Evolutionary conservation across 768 basidiomycete species (phyloP).

Genomic region (Leccinellum rugosiceps): DNA sequence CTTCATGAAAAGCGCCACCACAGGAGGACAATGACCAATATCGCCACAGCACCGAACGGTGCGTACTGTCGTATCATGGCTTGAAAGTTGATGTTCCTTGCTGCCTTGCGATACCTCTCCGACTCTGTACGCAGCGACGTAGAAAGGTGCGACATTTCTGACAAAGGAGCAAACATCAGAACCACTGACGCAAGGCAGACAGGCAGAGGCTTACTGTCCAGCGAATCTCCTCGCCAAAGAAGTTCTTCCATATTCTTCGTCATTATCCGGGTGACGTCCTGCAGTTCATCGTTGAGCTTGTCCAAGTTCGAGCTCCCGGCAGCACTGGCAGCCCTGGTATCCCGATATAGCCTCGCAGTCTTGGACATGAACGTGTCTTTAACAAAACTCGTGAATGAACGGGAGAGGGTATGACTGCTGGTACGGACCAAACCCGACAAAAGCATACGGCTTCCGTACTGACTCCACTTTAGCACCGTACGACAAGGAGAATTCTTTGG

Average conservation of each 20-base stretch:
- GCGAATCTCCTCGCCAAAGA: slow-evolving; percentile 94
- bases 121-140: slow-evolving; percentile 93
- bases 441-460: slow-evolving; percentile 96
- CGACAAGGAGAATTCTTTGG: slow-evolving; percentile 90
- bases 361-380: slow-evolving; percentile 98
- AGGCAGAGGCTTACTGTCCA: slow-evolving; percentile 71
- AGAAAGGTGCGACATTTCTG: slow-evolving; percentile 97
- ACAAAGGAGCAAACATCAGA: slow-evolving; percentile 2
- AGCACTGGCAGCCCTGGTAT: slow-evolving; percentile 82
- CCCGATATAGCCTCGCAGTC: slow-evolving; percentile 91
- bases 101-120: slow-evolving; percentile 95
- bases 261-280: slow-evolving; percentile 99
- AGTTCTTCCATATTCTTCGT: slow-evolving; percentile 99
- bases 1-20: slow-evolving; percentile 75
- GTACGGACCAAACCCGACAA: slow-evolving; percentile 89
- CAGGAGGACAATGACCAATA: slow-evolving; percentile 74
- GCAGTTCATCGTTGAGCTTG: slow-evolving; percentile 90
- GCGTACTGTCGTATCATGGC: slow-evolving; percentile 96
- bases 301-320: slow-evolving; percentile 68
- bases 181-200: not conserved
- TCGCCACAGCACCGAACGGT: slow-evolving; percentile 76
- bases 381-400: slow-evolving; percentile 1
- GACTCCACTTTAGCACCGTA: slow-evolving; percentile 93
- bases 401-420: not conserved
- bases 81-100: slow-evolving; percentile 89